These are phyloP conservation scores for Phytophthora podocarpi DNA, from an alignment of 352 stramenopile genomes.

Conservation along the genomic window DNA sequence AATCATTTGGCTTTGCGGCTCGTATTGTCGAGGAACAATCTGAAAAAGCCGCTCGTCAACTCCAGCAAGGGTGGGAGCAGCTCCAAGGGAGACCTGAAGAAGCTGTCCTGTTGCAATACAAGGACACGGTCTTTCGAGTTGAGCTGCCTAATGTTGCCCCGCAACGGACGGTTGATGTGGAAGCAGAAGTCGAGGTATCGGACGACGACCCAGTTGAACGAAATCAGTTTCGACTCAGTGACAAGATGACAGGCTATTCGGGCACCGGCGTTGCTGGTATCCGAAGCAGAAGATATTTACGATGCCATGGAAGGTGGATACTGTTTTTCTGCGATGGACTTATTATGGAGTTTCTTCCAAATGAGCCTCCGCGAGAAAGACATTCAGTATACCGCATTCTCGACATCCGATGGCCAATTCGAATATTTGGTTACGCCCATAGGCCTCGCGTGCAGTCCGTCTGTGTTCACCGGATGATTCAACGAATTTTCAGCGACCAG, in stretches of 20 bases:
- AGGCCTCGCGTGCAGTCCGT: background rate
- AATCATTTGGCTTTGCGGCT: too few relatives aligned
- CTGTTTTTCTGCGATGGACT: background rate
- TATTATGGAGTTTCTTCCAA: slow-evolving; percentile 1
- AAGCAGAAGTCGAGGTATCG: too few relatives aligned
- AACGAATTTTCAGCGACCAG: background rate
- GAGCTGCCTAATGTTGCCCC: slow-evolving; percentile 1
- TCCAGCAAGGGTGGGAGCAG: background rate
- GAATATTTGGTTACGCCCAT: background rate
- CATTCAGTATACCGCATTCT: background rate
- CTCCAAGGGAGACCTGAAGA: background rate
- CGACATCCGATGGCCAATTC: background rate
- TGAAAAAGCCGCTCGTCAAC: background rate
- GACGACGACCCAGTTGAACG: too few relatives aligned
- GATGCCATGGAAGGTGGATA: background rate
- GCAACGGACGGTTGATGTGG: too few relatives aligned
- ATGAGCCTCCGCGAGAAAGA: background rate
- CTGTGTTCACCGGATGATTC: background rate
- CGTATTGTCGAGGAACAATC: background rate
- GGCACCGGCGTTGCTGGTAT: too few relatives aligned
- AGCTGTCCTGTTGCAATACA: background rate
- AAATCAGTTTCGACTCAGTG: too few relatives aligned
- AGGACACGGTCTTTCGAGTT: slow-evolving; percentile 2
- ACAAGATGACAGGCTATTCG: too few relatives aligned
- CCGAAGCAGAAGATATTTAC: background rate